These are phyloP conservation scores for Stromatinia cepivora DNA, from an alignment of 2,329 filamentous ascomycete species.

Conservation along the genomic window DNA sequence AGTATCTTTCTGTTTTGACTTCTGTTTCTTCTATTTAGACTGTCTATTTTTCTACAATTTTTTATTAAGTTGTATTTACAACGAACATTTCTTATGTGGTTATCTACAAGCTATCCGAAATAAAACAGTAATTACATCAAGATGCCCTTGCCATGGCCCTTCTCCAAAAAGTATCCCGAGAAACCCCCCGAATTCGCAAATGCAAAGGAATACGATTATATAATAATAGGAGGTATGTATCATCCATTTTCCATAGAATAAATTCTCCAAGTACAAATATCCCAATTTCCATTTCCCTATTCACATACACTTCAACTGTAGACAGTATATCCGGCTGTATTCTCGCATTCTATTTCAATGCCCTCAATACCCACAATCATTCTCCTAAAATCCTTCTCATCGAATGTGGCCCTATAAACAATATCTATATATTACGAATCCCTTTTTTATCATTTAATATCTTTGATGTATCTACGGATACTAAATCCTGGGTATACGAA, in stretches of 20 bases:
- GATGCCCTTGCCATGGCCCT: not conserved
- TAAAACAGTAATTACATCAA: not conserved
- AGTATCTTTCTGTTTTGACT: no score
- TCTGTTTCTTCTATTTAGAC: no score
- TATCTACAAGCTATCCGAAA: no score
- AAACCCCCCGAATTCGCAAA: not conserved
- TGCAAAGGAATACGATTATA: not conserved
- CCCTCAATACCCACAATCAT: slow-evolving; percentile 36
- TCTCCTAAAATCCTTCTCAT: slow-evolving; percentile 42
- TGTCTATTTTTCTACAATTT: no score
- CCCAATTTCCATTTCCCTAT: no score
- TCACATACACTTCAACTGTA: not conserved
- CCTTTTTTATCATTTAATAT: not conserved
- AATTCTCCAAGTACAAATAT: no score
- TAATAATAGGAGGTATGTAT: not conserved
- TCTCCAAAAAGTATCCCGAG: not conserved
- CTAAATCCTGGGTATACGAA: not conserved
- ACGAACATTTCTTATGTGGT: no score
- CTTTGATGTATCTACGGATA: not conserved
- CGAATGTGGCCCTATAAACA: slow-evolving; percentile 41
- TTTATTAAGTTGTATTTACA: no score
- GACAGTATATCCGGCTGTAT: slow-evolving; percentile 47
- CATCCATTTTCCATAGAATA: not conserved
- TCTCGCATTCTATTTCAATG: slow-evolving; percentile 45
- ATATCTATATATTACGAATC: not conserved